Evolutionary conservation across 306 rosid genomes (phyloP), one percentile per base, ranked within the genome.

Genomic region (Prunus padus): DNA sequence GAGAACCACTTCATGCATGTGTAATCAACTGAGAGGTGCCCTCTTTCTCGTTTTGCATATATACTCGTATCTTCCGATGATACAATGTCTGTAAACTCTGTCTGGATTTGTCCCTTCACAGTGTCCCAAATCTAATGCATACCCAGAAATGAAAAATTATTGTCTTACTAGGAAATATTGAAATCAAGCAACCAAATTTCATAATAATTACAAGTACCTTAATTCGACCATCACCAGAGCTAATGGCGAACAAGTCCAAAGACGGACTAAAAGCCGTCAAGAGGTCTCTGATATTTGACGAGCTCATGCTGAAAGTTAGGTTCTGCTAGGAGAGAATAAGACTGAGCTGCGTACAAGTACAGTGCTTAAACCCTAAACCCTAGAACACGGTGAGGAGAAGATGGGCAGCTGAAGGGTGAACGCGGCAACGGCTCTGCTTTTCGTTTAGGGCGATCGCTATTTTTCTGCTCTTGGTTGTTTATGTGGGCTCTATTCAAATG

Each of bases 1-100:
- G 89, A 90, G 47, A 89, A 76, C 97, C 97, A 95, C 76, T 87
- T 90, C 93, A 95, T 92, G 89, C 99, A 95, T 0, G 96, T 95
- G 73, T 90, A 95, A 80, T 95, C 99, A 61, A 95, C 82, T 5
- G 99, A 90, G 46, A 95, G 97, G 63, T 92, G 99, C n/a, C 97
- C 99, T 65, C 85, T 90, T 15, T 73, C 76, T 60, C 87, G 81
- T 54, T 81, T 80, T n/a, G 85, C 71, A 61, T 75, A 82, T 25
- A 76, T 76, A 71, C 79, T 82, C n/a, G 87, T 79, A 40, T 87
- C 81, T 71, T 86, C 89, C 13, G 86, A 76, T 73, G 92, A 81
- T 5, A 82, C 69, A 22, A 94, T 70, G 71, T 92, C 97, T 3
- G 97, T 86, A 69, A 95, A 95, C 83, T 95, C 98, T 1, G 96